These are phyloP conservation scores for Cenchrus fungigraminus DNA, from an alignment of 176 grass and related monocot species.

Conservation along the genomic window DNA sequence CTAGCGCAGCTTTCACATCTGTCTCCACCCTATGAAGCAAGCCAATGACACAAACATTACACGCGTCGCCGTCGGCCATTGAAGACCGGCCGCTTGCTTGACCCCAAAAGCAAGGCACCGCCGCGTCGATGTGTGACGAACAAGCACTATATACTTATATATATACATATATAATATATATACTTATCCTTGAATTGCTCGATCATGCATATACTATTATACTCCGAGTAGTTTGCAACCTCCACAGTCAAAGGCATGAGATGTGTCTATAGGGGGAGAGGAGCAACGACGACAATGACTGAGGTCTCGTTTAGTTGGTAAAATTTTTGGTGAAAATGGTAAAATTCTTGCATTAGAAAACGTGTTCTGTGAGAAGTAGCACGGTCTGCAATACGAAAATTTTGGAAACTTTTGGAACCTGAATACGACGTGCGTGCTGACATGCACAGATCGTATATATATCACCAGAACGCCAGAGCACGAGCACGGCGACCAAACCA, in stretches of 20 bases:
- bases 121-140: background rate
- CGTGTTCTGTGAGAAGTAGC: too few relatives aligned
- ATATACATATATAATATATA: background rate
- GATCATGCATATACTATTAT: background rate
- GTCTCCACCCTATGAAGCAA: background rate
- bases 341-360: too few relatives aligned
- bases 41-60: background rate
- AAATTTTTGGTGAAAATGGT: too few relatives aligned
- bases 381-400: too few relatives aligned
- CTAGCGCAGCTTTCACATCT: background rate
- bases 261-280: background rate
- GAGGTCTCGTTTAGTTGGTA: background rate
- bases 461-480: background rate
- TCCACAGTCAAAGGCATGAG: conserved; percentile 1
- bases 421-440: conserved; percentile 3
- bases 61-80: conserved; percentile 2
- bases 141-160: background rate
- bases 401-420: too few relatives aligned
- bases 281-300: background rate
- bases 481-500: background rate
- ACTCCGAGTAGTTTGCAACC: background rate
- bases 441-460: background rate
- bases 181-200: background rate
- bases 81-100: conserved; percentile 26
- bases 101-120: conserved; percentile 22